These are phyloP conservation scores for Stentor coeruleus DNA, from an alignment of 73 alveolate genomes.

Conservation along the genomic window DNA sequence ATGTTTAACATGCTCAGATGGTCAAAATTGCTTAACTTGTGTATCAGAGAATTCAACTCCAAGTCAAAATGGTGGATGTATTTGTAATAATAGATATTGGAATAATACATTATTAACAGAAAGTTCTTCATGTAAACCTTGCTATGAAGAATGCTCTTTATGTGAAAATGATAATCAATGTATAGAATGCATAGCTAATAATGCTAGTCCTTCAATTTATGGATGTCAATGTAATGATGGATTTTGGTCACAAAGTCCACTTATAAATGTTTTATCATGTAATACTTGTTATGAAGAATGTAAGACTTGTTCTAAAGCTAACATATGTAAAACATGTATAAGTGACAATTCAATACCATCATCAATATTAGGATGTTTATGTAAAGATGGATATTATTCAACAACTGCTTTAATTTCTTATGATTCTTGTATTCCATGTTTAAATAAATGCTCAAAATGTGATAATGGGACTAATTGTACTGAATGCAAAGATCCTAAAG, in stretches of 20 bases:
- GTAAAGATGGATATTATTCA: too few species aligned
- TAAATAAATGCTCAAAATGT: too few species aligned
- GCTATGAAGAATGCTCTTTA: neutral
- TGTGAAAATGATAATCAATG: neutral
- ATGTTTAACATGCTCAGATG: neutral
- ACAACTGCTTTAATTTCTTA: too few species aligned
- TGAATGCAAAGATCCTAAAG: neutral
- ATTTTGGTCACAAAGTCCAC: too few species aligned
- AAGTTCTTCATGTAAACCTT: neutral
- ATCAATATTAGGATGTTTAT: too few species aligned
- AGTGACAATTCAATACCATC: too few species aligned
- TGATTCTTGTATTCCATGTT: too few species aligned
- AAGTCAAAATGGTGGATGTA: neutral
- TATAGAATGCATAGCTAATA: neutral
- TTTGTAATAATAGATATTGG: neutral
- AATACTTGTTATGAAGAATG: too few species aligned
- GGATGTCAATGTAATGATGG: too few species aligned
- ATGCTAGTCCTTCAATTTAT: neutral
- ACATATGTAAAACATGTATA: too few species aligned
- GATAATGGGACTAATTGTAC: neutral
- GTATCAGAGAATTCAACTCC: neutral
- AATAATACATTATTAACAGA: neutral
- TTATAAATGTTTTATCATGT: too few species aligned
- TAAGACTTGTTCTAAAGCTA: too few species aligned
- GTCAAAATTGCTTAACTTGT: neutral